Percentiles rank a stretch among this genome's conserved stretches.
These are phyloP conservation scores for Echinosophora koreensis DNA, from an alignment of 306 rosid genomes.

Conservation along the genomic window DNA sequence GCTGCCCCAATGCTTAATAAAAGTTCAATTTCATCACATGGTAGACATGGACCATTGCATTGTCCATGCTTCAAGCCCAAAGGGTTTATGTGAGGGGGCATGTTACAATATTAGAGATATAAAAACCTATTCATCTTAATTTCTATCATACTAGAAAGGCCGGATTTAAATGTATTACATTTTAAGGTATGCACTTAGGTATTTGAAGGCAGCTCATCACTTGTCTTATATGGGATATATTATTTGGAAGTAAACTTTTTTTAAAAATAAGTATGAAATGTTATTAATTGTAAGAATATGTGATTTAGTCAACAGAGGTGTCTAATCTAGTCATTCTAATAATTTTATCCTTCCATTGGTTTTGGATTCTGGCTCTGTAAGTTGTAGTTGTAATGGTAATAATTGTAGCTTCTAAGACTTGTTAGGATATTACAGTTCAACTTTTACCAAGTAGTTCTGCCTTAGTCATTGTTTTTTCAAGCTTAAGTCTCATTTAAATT, in stretches of 20 bases:
- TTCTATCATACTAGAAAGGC: not conserved
- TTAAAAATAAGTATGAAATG: not conserved
- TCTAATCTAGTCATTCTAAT: not conserved
- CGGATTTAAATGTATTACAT: not conserved
- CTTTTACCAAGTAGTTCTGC: not conserved
- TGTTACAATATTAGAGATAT: too few relatives aligned
- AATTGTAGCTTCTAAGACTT: not conserved
- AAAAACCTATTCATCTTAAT: not conserved
- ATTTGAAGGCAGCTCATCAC: not conserved
- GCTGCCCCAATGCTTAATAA: too few relatives aligned
- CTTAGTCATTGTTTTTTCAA: constrained; percentile 11
- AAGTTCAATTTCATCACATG: too few relatives aligned
- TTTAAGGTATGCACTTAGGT: not conserved
- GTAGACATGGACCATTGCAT: too few relatives aligned
- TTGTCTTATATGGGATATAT: not conserved
- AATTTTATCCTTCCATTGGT: not conserved
- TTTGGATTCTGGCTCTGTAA: not conserved
- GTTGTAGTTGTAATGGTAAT: not conserved
- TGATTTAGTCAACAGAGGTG: not conserved
- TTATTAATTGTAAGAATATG: not conserved
- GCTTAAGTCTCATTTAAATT: not conserved
- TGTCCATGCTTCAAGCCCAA: too few relatives aligned
- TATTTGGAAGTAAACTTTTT: not conserved
- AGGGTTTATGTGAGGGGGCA: too few relatives aligned
- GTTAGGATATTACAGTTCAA: not conserved